phyloP scores from a whole-genome alignment of 768 basidiomycete genomes.

The Lentinula lateritia region DNA sequence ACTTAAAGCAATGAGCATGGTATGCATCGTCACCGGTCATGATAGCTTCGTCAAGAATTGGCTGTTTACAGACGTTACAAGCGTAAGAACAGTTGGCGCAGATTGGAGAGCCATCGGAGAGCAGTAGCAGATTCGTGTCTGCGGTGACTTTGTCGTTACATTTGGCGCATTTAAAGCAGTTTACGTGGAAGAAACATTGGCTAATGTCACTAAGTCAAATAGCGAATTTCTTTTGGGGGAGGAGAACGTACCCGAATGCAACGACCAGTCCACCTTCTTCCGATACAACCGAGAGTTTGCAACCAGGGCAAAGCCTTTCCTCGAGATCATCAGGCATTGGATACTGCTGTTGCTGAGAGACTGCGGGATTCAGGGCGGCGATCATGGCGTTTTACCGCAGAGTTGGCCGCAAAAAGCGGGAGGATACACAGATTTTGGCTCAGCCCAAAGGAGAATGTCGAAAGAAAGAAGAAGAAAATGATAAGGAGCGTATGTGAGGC shows the following conservation, averaged over 20 bases:
- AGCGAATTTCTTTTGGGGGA: slow-evolving; percentile 6
- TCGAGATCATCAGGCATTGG: slow-evolving; percentile 23
- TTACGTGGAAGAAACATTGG: slow-evolving; percentile 90
- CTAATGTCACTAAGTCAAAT: slow-evolving; percentile 32
- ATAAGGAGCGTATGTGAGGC: slow-evolving; percentile 6
- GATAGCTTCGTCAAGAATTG: slow-evolving; percentile 97
- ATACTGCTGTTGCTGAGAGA: neutral
- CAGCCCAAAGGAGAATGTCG: slow-evolving; percentile 14
- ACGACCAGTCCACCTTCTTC: slow-evolving; percentile 87
- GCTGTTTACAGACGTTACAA: slow-evolving; percentile 90
- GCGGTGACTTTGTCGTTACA: slow-evolving; percentile 89
- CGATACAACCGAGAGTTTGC: slow-evolving; percentile 73
- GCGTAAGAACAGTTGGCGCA: slow-evolving; percentile 91
- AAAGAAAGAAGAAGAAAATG: slow-evolving; percentile 12
- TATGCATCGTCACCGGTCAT: slow-evolving; percentile 99
- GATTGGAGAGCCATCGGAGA: slow-evolving; percentile 97
- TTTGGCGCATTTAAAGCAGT: slow-evolving; percentile 97
- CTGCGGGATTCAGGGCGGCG: slow-evolving; percentile 19
- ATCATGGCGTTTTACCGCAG: slow-evolving; percentile 12
- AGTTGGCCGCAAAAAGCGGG: slow-evolving; percentile 12
- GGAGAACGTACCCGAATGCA: slow-evolving; percentile 79
- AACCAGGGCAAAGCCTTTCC: slow-evolving; percentile 75
- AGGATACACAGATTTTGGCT: slow-evolving; percentile 18
- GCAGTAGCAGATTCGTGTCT: slow-evolving; percentile 93
- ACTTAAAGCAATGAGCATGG: slow-evolving; percentile 98